Evolutionary conservation across 73 alveolate genomes (phyloP).

Genomic region (Paramecium sexaurelia): DNA sequence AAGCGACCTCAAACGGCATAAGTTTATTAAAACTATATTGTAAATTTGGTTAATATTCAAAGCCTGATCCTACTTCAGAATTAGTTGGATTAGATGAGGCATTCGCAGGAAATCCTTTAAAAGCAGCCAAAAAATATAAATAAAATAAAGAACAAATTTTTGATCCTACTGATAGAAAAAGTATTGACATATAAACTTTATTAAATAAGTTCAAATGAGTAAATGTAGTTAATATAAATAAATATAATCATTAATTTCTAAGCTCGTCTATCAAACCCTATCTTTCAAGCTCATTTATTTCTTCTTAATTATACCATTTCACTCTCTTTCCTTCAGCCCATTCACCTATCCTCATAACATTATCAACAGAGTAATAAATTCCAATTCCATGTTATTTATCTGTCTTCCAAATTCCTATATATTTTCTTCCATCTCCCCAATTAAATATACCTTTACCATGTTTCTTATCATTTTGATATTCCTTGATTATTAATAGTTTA

Average conservation of each 20-base stretch:
- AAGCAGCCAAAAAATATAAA: slow-evolving; percentile 42
- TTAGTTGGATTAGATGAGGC: slow-evolving; percentile 11
- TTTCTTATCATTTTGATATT: slow-evolving; percentile 72
- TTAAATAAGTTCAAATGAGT: slow-evolving; percentile 34
- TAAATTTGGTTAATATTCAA: background rate
- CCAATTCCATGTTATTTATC: slow-evolving; percentile 73
- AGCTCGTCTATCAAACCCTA: background rate
- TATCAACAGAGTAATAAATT: slow-evolving; percentile 62
- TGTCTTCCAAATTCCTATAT: slow-evolving; percentile 72
- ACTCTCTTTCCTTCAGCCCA: slow-evolving; percentile 72
- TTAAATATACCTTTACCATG: slow-evolving; percentile 79
- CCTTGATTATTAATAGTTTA: slow-evolving; percentile 13
- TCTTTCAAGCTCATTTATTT: background rate
- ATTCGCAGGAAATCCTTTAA: slow-evolving; percentile 47
- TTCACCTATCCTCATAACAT: slow-evolving; percentile 58
- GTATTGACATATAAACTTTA: slow-evolving; percentile 30
- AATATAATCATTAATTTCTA: background rate
- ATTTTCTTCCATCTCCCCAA: slow-evolving; percentile 71
- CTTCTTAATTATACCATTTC: slow-evolving; percentile 55
- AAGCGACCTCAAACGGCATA: slow-evolving; percentile 29
- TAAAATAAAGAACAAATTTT: background rate
- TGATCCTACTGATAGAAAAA: slow-evolving; percentile 44
- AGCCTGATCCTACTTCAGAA: slow-evolving; percentile 39
- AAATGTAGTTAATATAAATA: background rate
- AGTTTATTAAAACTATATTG: background rate